Conservation (phyloP, 164 flowering plant species). For the Taxillus chinensis region DNA sequence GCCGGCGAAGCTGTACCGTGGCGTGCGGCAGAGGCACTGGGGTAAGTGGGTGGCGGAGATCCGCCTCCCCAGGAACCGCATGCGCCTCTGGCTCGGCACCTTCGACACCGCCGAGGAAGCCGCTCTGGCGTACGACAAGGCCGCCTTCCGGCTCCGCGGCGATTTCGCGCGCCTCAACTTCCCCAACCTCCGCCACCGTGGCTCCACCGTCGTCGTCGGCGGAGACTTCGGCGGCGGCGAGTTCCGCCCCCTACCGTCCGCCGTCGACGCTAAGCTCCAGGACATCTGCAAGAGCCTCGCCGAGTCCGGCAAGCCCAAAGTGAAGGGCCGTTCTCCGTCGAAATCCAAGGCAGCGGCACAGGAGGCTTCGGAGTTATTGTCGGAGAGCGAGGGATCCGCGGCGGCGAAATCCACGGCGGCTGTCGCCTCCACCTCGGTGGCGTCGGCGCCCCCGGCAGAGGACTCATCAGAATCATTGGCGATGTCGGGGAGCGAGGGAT, state of each 20-base stretch:
- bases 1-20: constrained; percentile 80
- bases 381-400: constrained; percentile 4
- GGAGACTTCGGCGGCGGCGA: constrained; percentile 37
- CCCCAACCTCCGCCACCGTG: constrained; percentile 58
- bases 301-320: constrained; percentile 10
- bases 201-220: constrained; percentile 17
- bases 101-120: constrained; percentile 93
- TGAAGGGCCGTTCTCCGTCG: constrained; percentile 24
- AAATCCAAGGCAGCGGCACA: constrained; percentile 7
- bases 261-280: constrained; percentile 83
- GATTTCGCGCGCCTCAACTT: constrained; percentile 80
- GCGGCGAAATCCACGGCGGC: constrained; percentile 5
- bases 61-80: constrained; percentile 73
- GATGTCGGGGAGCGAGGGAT: constrained; percentile 33
- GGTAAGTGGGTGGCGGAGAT: constrained; percentile 98
- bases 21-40: constrained; percentile 92
- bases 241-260: constrained; percentile 59
- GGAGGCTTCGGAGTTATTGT: not conserved
- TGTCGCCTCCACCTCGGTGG: not conserved
- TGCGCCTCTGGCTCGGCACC: constrained; percentile 92
- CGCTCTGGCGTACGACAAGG: constrained; percentile 82
- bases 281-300: constrained; percentile 66
- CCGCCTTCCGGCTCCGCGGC: constrained; percentile 84
- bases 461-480: not conserved
- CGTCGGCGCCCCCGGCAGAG: no score